Percentiles rank a stretch among this genome's conserved stretches.
Evolutionary conservation across 768 basidiomycete species (phyloP).

Genomic region (Pleurotus sapidus): DNA sequence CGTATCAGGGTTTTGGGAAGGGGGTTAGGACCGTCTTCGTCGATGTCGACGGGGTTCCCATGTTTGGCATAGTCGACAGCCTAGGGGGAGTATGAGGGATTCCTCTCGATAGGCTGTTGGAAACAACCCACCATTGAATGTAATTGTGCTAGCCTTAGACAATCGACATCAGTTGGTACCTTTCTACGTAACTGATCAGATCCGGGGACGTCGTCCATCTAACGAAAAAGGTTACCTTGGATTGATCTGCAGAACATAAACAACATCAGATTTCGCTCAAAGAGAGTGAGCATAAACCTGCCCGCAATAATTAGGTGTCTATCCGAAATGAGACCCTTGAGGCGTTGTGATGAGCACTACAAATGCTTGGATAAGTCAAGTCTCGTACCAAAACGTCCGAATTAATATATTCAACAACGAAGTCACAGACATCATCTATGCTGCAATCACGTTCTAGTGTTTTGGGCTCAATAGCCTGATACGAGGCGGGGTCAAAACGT

Average conservation of each 20-base stretch:
- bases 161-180: slow-evolving; percentile 60
- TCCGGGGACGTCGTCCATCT: no score
- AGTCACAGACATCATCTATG: slow-evolving; percentile 73
- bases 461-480: slow-evolving; percentile 34
- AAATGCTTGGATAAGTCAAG: background rate
- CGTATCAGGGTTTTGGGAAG: slow-evolving; percentile 58
- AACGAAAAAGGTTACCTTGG: slow-evolving; percentile 38
- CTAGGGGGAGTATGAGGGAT: slow-evolving; percentile 22
- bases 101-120: no score
- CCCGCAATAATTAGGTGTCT: slow-evolving; percentile 71
- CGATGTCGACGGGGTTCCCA: slow-evolving; percentile 60
- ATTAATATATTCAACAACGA: slow-evolving; percentile 81
- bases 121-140: background rate
- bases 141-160: slow-evolving; percentile 55
- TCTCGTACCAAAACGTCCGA: slow-evolving; percentile 70
- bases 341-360: slow-evolving; percentile 1
- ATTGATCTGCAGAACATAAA: slow-evolving; percentile 54
- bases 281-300: slow-evolving; percentile 22
- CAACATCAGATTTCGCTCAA: background rate
- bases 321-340: slow-evolving; percentile 66
- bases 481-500: slow-evolving; percentile 49
- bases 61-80: slow-evolving; percentile 85
- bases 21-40: slow-evolving; percentile 17
- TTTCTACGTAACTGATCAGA: slow-evolving; percentile 30
- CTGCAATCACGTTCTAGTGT: slow-evolving; percentile 47